phyloP scores from a whole-genome alignment of 164 flowering plant genomes.

The Litsea cubeba region DNA sequence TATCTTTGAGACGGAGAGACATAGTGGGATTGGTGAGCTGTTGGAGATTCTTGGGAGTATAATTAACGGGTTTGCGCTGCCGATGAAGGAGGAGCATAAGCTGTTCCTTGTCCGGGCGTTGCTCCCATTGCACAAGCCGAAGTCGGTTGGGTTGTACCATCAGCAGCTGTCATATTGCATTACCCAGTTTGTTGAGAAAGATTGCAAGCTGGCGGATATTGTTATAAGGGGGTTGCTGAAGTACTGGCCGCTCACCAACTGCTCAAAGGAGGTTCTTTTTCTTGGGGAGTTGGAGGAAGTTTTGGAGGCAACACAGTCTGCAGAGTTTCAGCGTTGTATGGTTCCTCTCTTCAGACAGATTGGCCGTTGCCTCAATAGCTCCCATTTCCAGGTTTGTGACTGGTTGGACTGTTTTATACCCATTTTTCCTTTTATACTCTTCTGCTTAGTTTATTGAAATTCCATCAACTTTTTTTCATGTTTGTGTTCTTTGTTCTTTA shows the following conservation, averaged over 20 bases:
- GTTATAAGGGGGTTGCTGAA: constrained; percentile 42
- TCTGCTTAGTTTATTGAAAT: not conserved
- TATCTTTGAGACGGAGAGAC: constrained; percentile 41
- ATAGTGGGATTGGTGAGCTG: constrained; percentile 36
- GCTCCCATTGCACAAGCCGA: constrained; percentile 45
- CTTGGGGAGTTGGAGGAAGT: constrained; percentile 44
- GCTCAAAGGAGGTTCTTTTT: constrained; percentile 44
- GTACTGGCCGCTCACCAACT: constrained; percentile 44
- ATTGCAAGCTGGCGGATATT: constrained; percentile 34
- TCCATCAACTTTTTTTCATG: not conserved
- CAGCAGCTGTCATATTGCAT: constrained; percentile 40
- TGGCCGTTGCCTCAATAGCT: constrained; percentile 38
- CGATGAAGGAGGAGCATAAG: constrained; percentile 50
- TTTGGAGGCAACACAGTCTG: constrained; percentile 33
- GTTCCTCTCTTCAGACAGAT: constrained; percentile 44
- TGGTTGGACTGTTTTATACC: not conserved
- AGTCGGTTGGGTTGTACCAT: constrained; percentile 28
- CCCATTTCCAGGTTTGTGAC: constrained; percentile 36
- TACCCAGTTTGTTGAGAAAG: constrained; percentile 41
- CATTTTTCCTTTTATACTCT: not conserved
- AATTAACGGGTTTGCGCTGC: constrained; percentile 41
- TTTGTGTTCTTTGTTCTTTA: not conserved
- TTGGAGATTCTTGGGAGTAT: constrained; percentile 46
- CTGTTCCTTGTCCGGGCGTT: constrained; percentile 38
- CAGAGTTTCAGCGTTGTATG: constrained; percentile 39